Evolutionary conservation across 2,329 filamentous ascomycete species (phyloP).

Genomic region (Teratosphaeria viscida): DNA sequence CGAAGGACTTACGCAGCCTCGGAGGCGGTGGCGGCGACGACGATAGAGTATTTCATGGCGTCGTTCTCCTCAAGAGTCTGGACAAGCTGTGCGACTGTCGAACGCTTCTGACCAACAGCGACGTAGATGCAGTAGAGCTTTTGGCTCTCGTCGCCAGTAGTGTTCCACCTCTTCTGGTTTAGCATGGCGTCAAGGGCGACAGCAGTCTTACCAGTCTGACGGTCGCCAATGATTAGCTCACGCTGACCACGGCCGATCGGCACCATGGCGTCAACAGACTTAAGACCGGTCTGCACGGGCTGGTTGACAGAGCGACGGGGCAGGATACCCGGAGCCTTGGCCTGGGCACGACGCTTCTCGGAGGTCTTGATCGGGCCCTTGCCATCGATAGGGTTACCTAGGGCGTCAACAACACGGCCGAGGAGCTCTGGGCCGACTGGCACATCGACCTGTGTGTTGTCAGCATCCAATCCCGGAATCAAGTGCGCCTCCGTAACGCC

Average conservation of each 20-base stretch:
- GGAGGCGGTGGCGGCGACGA: constrained; percentile 93
- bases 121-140: constrained; percentile 99
- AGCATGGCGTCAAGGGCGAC: constrained; percentile 96
- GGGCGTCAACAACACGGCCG: constrained; percentile 95
- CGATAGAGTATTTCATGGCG: constrained; percentile 93
- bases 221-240: constrained; percentile 99
- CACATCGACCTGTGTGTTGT: constrained; percentile 66
- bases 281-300: constrained; percentile 98
- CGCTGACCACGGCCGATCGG: constrained; percentile 99
- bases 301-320: constrained; percentile 95
- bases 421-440: constrained; percentile 88
- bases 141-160: constrained; percentile 73
- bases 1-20: constrained; percentile 56
- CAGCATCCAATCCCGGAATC: background rate
- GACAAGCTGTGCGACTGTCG: constrained; percentile 97
- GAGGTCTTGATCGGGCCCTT: constrained; percentile 93
- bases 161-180: constrained; percentile 99
- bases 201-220: constrained; percentile 99
- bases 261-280: constrained; percentile 99
- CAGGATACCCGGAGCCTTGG: constrained; percentile 98
- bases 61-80: constrained; percentile 99
- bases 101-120: constrained; percentile 98
- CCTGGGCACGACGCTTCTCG: constrained; percentile 88
- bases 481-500: constrained; percentile 30
- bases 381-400: constrained; percentile 98